Conservation (phyloP, 1,139 yeast genomes). For the Tardiomyces digboiensis region DNA sequence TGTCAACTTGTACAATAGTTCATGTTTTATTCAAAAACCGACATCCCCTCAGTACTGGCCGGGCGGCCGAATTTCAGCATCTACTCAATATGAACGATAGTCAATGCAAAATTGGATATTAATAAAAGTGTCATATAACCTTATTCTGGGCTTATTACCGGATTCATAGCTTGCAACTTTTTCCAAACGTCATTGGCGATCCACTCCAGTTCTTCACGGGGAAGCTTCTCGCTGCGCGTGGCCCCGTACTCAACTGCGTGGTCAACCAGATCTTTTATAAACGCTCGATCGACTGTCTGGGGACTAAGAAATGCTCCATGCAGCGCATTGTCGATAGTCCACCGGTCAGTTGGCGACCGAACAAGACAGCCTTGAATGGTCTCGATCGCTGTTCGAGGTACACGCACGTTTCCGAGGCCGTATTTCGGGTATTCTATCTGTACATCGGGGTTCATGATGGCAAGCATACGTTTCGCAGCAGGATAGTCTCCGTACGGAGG, state of each 20-base stretch:
- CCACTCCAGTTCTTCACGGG: not conserved
- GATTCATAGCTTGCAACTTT: not conserved
- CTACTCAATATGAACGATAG: too few species aligned
- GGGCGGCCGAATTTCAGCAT: too few species aligned
- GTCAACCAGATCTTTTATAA: constrained; percentile 61
- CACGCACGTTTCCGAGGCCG: constrained; percentile 53
- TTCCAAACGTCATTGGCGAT: constrained; percentile 1
- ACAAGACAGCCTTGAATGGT: constrained; percentile 64
- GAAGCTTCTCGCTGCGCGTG: not conserved
- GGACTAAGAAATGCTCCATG: constrained; percentile 62
- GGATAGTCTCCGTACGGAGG: constrained; percentile 84
- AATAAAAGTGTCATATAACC: not conserved
- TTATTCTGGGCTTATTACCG: not conserved
- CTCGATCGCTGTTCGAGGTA: constrained; percentile 63
- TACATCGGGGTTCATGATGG: constrained; percentile 83
- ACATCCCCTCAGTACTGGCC: too few species aligned
- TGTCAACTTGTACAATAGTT: not conserved
- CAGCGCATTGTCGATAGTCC: constrained; percentile 56
- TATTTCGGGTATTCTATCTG: constrained; percentile 56
- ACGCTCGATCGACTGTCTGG: constrained; percentile 55
- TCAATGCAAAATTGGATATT: not conserved
- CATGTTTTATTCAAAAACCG: not conserved
- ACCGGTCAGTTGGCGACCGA: constrained; percentile 62
- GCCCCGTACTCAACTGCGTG: constrained; percentile 66
- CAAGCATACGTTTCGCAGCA: constrained; percentile 72